Conservation (phyloP, 2,329 filamentous ascomycete species). For the Botrytis paeoniae region DNA sequence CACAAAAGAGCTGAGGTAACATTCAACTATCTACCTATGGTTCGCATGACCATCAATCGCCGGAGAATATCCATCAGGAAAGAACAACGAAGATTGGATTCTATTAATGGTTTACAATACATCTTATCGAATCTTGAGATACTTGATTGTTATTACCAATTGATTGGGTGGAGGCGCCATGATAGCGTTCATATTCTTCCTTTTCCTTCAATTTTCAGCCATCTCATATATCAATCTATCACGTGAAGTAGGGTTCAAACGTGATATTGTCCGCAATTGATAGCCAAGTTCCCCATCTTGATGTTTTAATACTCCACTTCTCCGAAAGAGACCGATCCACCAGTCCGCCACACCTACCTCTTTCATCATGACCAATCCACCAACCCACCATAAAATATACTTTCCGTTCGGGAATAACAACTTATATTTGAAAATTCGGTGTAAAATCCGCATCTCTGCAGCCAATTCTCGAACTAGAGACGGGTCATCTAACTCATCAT, state of each 20-base stretch:
- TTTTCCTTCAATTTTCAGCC: not conserved
- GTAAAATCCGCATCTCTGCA: slow-evolving; percentile 9
- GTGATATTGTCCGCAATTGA: not conserved
- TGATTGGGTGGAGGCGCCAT: not conserved
- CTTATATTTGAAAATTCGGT: not conserved
- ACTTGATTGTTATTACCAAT: not conserved
- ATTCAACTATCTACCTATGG: not conserved
- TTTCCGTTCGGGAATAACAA: slow-evolving; percentile 17
- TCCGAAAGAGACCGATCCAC: not conserved
- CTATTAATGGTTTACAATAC: not conserved
- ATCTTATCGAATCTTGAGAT: not conserved
- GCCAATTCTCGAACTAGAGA: not conserved
- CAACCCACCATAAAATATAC: not conserved
- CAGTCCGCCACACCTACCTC: not conserved
- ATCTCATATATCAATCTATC: not conserved
- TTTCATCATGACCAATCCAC: not conserved
- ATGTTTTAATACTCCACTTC: not conserved
- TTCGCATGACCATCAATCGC: not conserved
- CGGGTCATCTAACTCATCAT: slow-evolving; percentile 14
- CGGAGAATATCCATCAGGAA: not conserved
- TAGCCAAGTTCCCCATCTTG: not conserved
- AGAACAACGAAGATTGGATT: not conserved
- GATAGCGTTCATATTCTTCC: not conserved
- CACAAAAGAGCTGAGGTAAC: not conserved
- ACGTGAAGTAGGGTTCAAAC: not conserved